A percentile compares a stretch with the other conserved stretches of the same genome.
Conservation (phyloP, 1,139 yeast genomes). For the Pichia sp. region DNA sequence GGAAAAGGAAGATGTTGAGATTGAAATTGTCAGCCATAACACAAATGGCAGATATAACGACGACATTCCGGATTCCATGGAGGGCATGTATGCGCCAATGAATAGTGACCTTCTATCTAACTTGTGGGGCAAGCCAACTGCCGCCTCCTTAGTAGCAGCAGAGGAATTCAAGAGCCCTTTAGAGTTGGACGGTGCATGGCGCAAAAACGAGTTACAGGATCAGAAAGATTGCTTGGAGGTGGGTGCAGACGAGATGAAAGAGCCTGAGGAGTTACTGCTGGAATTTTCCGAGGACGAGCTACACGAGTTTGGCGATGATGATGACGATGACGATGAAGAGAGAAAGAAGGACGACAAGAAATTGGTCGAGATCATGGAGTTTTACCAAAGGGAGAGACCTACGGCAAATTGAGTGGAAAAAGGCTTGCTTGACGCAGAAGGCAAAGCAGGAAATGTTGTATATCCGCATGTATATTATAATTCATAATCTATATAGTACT, state of each 20-base stretch:
- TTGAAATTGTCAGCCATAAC: constrained; percentile 33
- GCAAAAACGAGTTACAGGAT: neutral
- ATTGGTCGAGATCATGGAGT: constrained; percentile 22
- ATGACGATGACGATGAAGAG: constrained; percentile 14
- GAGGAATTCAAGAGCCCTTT: constrained; percentile 24
- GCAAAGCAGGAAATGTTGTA: neutral
- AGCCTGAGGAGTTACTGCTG: constrained; percentile 16
- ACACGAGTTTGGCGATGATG: neutral
- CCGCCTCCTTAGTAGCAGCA: constrained; percentile 11
- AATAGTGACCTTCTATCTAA: constrained; percentile 18
- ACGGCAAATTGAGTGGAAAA: neutral
- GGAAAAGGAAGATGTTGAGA: constrained; percentile 36
- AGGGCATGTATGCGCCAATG: constrained; percentile 12
- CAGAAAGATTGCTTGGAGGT: constrained; percentile 13
- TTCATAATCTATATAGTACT: neutral
- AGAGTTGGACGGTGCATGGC: constrained; percentile 3
- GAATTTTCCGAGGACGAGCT: constrained; percentile 28
- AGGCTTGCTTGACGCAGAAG: neutral
- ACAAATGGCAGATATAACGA: constrained; percentile 12
- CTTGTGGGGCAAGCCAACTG: constrained; percentile 18
- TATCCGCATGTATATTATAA: constrained; percentile 5
- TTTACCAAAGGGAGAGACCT: constrained; percentile 14
- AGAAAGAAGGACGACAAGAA: constrained; percentile 14
- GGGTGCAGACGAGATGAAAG: constrained; percentile 12
- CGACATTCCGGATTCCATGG: constrained; percentile 13